Percentiles rank a stretch among this genome's conserved stretches.
Conservation (phyloP, 495 filamentous ascomycete species). For the Lineolata rhizophorae region DNA sequence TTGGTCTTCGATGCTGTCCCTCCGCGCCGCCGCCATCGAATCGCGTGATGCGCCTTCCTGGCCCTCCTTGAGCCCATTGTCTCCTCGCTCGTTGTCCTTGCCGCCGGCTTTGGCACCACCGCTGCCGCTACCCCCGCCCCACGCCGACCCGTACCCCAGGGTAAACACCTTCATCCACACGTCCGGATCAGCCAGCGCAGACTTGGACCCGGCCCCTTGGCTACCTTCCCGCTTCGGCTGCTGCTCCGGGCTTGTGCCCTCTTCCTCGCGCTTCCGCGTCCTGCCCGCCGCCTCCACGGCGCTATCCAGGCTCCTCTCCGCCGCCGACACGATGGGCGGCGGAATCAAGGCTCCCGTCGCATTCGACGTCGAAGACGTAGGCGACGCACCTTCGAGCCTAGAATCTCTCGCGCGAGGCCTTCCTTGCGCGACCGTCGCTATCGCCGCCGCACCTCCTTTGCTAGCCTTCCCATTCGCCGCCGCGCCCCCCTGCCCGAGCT, state of each 20-base stretch:
- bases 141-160: slow-evolving; percentile 37
- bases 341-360: slow-evolving; percentile 8
- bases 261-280: no score
- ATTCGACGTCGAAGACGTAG: neutral
- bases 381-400: no score
- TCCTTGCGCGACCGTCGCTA: no score
- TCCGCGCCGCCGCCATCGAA: no score
- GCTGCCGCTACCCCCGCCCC: no score
- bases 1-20: neutral
- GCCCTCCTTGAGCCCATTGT: no score
- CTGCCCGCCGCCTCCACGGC: slow-evolving; percentile 8
- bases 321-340: slow-evolving; percentile 13
- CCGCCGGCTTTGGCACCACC: slow-evolving; percentile 2
- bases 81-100: slow-evolving; percentile 1
- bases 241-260: slow-evolving; percentile 1
- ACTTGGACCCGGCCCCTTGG: slow-evolving; percentile 1
- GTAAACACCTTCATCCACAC: slow-evolving; percentile 16
- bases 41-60: no score
- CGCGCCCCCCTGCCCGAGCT: no score
- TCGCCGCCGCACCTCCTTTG: no score
- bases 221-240: neutral
- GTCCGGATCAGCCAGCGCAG: slow-evolving; percentile 10
- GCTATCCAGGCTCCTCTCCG: slow-evolving; percentile 8
- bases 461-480: no score
- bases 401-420: neutral